phyloP scores from a whole-genome alignment of 768 basidiomycete genomes.

The Mycena belliarum region DNA sequence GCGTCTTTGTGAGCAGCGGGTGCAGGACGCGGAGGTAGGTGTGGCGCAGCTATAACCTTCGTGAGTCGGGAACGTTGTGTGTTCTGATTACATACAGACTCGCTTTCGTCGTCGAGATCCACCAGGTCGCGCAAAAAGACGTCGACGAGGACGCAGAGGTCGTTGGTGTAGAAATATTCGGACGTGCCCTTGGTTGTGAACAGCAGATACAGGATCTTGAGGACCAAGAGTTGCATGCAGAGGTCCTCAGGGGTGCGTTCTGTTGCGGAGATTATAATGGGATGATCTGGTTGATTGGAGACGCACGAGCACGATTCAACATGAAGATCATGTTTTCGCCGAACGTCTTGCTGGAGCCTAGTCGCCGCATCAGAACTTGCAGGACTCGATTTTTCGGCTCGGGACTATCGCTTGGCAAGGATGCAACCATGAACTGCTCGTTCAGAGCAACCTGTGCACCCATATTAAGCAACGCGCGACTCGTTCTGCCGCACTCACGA shows the following conservation, averaged over 20 bases:
- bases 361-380: constrained; percentile 77
- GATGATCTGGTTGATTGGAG: too few relatives aligned
- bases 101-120: constrained; percentile 90
- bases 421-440: constrained; percentile 98
- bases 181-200: constrained; percentile 92
- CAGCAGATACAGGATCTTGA: constrained; percentile 92
- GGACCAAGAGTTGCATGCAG: constrained; percentile 90
- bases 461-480: background rate
- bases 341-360: constrained; percentile 90
- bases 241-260: constrained; percentile 87
- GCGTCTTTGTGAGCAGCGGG: constrained; percentile 92
- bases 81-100: constrained; percentile 64
- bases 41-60: constrained; percentile 69
- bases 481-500: constrained; percentile 53
- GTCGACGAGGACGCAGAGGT: constrained; percentile 92
- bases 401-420: constrained; percentile 43
- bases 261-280: constrained; percentile 27
- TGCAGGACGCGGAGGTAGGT: constrained; percentile 96
- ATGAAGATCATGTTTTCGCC: constrained; percentile 99
- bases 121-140: constrained; percentile 95
- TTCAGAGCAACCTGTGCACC: constrained; percentile 81
- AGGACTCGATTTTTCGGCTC: constrained; percentile 77
- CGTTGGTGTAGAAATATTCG: constrained; percentile 98
- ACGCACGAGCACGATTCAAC: constrained; percentile 90
- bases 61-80: background rate